Percentiles rank a stretch among this genome's conserved stretches.
Evolutionary conservation across 108 stramenopile genomes (phyloP).

Genomic region (Conticribra weissflogii): DNA sequence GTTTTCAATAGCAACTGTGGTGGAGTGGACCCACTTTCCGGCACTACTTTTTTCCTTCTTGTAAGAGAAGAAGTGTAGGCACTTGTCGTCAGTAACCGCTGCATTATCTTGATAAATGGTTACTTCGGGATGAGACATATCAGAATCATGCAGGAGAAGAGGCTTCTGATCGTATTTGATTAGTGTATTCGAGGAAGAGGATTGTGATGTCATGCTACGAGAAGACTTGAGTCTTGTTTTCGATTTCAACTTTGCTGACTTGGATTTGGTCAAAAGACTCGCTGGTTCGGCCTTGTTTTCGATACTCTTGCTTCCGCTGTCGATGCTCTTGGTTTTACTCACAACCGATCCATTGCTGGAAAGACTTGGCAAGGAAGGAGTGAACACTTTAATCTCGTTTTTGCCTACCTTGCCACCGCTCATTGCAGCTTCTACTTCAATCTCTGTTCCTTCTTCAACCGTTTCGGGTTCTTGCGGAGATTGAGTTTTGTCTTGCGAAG

Average conservation of each 20-base stretch:
- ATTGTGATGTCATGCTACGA: neutral
- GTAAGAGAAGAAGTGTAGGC: slow-evolving; percentile 18
- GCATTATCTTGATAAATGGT: neutral
- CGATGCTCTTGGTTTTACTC: neutral
- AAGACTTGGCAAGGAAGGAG: neutral
- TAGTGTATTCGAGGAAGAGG: neutral
- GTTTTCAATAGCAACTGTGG: slow-evolving; percentile 37
- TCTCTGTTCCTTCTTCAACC: neutral
- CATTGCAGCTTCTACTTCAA: neutral
- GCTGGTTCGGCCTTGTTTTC: no score
- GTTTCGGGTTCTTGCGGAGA: no score
- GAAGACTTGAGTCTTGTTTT: neutral
- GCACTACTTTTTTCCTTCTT: slow-evolving; percentile 5
- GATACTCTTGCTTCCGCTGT: neutral
- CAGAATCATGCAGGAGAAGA: slow-evolving; percentile 11
- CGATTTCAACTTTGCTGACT: neutral
- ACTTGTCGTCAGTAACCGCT: slow-evolving; percentile 17
- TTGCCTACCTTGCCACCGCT: no score
- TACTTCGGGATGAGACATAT: slow-evolving; percentile 16
- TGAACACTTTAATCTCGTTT: no score
- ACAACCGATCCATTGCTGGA: no score
- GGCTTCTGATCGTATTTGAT: slow-evolving; percentile 13
- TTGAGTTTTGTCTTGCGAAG: no score
- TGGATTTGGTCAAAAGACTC: no score
- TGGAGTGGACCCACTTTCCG: slow-evolving; percentile 30